These are phyloP conservation scores for Haplographium delicatum DNA, from an alignment of 495 filamentous ascomycete genomes.

Conservation along the genomic window DNA sequence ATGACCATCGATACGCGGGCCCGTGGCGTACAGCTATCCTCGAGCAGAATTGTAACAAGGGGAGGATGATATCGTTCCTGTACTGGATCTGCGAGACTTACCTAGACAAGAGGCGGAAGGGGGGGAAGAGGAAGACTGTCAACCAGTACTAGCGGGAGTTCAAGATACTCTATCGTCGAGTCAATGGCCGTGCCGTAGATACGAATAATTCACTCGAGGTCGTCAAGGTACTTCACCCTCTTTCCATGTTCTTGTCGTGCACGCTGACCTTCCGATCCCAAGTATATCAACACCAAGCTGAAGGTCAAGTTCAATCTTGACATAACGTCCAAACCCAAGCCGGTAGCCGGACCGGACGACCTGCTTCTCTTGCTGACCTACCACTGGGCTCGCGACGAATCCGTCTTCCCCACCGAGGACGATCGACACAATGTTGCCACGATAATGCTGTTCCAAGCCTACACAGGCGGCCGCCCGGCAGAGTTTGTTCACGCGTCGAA, in stretches of 20 bases:
- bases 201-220: conserved; percentile 24
- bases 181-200: conserved; percentile 25
- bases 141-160: conserved; percentile 17
- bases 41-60: conserved; percentile 13
- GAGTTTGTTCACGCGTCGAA: conserved; percentile 18
- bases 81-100: conserved; percentile 17
- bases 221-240: conserved; percentile 27
- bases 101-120: conserved; percentile 3
- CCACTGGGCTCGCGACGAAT: conserved; percentile 16
- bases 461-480: conserved; percentile 13
- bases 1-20: neutral
- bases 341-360: conserved; percentile 14
- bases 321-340: conserved; percentile 16
- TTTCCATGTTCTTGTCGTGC: neutral
- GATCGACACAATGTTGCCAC: conserved; percentile 16
- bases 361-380: conserved; percentile 17
- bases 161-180: conserved; percentile 18
- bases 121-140: conserved; percentile 1
- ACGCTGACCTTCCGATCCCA: conserved; percentile 3
- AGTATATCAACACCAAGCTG: conserved; percentile 13
- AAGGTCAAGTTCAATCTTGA: conserved; percentile 11
- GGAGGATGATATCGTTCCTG: conserved; percentile 14
- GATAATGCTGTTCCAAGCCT: conserved; percentile 19
- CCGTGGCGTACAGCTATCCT: conserved; percentile 8
- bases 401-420: conserved; percentile 17